These are phyloP conservation scores for Raphanus raphanistrum DNA, from an alignment of 345 rosid species.

Conservation along the genomic window DNA sequence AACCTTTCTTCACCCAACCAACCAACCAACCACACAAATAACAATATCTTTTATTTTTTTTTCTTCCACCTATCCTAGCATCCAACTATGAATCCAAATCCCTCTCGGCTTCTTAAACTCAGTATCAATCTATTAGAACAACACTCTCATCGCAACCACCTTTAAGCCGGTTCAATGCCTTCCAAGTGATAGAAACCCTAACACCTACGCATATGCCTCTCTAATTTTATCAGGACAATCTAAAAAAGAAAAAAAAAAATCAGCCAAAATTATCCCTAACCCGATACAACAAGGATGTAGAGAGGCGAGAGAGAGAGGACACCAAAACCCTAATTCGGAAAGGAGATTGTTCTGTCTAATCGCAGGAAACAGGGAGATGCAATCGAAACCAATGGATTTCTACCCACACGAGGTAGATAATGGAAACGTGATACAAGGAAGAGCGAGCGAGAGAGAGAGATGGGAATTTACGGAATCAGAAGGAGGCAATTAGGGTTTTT, in stretches of 20 bases:
- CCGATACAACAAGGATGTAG: background rate
- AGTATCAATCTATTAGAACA: background rate
- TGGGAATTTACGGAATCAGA: conserved; percentile 8
- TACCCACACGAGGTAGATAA: background rate
- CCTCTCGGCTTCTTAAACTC: background rate
- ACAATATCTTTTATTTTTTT: background rate
- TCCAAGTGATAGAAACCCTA: conserved; percentile 38
- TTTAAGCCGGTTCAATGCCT: conserved; percentile 7
- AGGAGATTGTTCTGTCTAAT: conserved; percentile 14
- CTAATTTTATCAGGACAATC: conserved; percentile 12
- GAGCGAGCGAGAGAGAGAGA: background rate
- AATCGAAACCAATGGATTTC: conserved; percentile 39
- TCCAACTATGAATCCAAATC: background rate
- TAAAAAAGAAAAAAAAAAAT: background rate
- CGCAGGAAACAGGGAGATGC: conserved; percentile 18
- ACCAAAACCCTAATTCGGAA: conserved; percentile 28
- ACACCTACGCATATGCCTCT: conserved; percentile 19
- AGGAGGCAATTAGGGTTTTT: conserved; percentile 57
- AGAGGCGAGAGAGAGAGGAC: background rate
- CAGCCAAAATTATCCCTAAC: conserved; percentile 1
- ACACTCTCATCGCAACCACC: conserved; percentile 33
- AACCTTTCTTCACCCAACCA: background rate
- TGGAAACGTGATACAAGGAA: conserved; percentile 6
- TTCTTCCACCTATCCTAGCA: background rate
- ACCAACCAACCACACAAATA: background rate